These are phyloP conservation scores for Ophiobolus disseminans DNA, from an alignment of 2,329 filamentous ascomycete species.

Conservation along the genomic window DNA sequence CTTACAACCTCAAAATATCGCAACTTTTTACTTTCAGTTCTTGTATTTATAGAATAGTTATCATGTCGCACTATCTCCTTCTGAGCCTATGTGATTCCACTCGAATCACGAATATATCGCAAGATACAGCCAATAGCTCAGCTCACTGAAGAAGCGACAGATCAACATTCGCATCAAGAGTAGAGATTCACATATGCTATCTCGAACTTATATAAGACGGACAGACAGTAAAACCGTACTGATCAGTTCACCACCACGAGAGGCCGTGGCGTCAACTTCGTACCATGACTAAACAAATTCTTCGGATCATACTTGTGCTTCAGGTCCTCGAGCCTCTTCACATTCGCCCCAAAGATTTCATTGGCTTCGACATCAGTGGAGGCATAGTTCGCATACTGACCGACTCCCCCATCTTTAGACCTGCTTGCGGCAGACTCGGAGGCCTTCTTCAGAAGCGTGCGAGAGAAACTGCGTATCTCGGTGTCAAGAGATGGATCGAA, in stretches of 20 bases:
- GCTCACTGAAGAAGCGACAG: too few relatives aligned
- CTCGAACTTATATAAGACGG: too few relatives aligned
- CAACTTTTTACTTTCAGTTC: too few relatives aligned
- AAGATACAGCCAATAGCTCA: too few relatives aligned
- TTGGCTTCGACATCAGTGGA: conserved; percentile 36
- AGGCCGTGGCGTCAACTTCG: conserved; percentile 28
- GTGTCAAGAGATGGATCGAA: conserved; percentile 34
- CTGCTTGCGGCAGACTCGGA: conserved; percentile 24
- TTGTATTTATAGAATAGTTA: too few relatives aligned
- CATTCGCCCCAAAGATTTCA: conserved; percentile 43
- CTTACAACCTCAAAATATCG: too few relatives aligned
- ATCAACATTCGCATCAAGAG: too few relatives aligned
- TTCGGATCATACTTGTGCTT: conserved; percentile 47
- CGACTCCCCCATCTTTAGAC: conserved; percentile 35
- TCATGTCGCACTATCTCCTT: too few relatives aligned
- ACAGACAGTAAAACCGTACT: too few relatives aligned
- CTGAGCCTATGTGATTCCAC: too few relatives aligned
- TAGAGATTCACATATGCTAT: too few relatives aligned
- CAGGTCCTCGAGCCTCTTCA: conserved; percentile 39
- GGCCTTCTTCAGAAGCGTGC: conserved; percentile 34
- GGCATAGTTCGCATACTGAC: conserved; percentile 44
- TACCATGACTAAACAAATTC: conserved; percentile 41
- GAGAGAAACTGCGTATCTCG: conserved; percentile 35
- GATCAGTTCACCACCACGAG: conserved; percentile 27
- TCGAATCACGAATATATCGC: too few relatives aligned